Conservation (phyloP, 2,329 filamentous ascomycete species). For the Cytospora leucostoma region DNA sequence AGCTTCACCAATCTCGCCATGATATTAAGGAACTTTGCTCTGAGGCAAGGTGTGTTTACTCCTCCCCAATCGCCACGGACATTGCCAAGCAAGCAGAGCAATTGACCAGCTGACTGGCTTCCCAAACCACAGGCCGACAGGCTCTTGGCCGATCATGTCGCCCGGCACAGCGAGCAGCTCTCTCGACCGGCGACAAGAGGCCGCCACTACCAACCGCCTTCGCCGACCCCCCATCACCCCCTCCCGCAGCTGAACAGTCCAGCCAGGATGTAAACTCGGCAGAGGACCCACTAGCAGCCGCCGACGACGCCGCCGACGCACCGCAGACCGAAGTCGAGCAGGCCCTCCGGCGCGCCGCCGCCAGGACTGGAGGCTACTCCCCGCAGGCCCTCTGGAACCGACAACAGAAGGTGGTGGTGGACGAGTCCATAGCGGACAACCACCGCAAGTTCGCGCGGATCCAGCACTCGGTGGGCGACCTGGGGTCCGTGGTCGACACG, state of each 20-base stretch:
- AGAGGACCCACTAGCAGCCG: background rate
- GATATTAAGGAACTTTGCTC: conserved; percentile 56
- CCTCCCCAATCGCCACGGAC: background rate
- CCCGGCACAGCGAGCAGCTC: conserved; percentile 37
- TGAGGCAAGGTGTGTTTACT: conserved; percentile 54
- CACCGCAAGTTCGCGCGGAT: conserved; percentile 43
- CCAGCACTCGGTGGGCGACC: conserved; percentile 46
- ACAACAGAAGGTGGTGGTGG: conserved; percentile 4
- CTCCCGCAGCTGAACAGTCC: conserved; percentile 19
- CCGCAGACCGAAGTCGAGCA: conserved; percentile 30
- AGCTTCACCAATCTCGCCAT: conserved; percentile 43
- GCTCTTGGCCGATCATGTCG: conserved; percentile 46
- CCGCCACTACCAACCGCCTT: conserved; percentile 33
- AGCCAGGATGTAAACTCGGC: background rate
- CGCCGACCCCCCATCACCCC: conserved; percentile 29
- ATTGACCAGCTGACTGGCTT: conserved; percentile 29
- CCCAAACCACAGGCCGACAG: conserved; percentile 49
- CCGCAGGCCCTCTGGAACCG: conserved; percentile 2
- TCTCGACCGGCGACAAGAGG: conserved; percentile 39
- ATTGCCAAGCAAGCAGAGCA: background rate
- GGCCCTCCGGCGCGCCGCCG: conserved; percentile 26
- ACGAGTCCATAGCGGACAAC: conserved; percentile 36
- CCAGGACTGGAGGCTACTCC: background rate
- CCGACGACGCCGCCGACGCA: background rate
- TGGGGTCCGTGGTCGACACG: conserved; percentile 52